Evolutionary conservation across 441 rosid species (phyloP), one percentile per base, ranked within the genome.

Genomic region (Capsella rubella): DNA sequence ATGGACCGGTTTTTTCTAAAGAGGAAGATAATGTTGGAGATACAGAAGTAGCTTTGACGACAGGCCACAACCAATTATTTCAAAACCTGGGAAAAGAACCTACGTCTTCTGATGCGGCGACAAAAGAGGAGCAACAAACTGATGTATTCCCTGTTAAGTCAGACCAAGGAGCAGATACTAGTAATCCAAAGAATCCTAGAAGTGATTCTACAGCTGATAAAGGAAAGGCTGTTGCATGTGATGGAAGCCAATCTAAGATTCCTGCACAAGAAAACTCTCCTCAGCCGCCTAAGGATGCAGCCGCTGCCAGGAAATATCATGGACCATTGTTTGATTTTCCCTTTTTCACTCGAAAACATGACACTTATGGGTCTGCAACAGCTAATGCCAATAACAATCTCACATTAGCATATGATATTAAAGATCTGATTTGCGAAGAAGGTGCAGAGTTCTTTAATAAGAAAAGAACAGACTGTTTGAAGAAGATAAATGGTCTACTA

Each of bases 291-390:
- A 96, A 89, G 83, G 98, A 94, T 81, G 59, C 75, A 62, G 86
- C 90, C 80, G 82, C 95, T 70, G 85, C 93, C 60, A 84, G 99
- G 80, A 96, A 94, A 83, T 96, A 96, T 85, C 98, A 96, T 59
- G 99, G 99, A 39, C 99, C 99, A 7, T 81, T 96, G 39, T 96
- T 96, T 88, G 99, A 96, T 89, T 96, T 96, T 80, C 96, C 99
- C 57, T 92, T 90, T 77, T 96, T 96, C 79, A 94, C 99, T 61
- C 94, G 99, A 80, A 96, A 94, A 71, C 93, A 90, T 71, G 99
- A 96, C 73, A 86, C 99, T 4, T 79, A 85, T 78, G 98, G 97
- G 52, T 88, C 98, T 28, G 84, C 90, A 68, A 77, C 87, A 81
- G 78, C 90, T 81, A 96, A 86, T 79, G 83, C 82, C 71, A 90